Conservation (phyloP, 139 green algal genomes). For the Tetradesmus lagerheimii region DNA sequence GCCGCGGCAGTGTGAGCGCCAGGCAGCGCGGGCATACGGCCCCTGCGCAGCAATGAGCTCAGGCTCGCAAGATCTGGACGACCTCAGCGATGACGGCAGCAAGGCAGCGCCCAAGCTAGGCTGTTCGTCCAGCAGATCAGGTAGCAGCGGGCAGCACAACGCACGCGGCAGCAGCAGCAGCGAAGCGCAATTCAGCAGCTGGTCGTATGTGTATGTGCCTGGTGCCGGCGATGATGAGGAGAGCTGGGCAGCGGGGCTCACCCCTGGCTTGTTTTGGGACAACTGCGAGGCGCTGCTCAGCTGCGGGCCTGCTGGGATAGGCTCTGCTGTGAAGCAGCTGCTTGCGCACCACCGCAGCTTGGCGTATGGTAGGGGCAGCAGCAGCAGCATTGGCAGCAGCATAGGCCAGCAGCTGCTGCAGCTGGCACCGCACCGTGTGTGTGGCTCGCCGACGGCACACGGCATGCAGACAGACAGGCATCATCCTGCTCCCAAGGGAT, state of each 20-base stretch:
- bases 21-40: slow-evolving; percentile 8
- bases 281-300: slow-evolving; percentile 63
- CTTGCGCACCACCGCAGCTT: slow-evolving; percentile 48
- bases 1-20: slow-evolving; percentile 58
- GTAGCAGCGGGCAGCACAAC: neutral
- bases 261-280: slow-evolving; percentile 80
- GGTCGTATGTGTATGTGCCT: slow-evolving; percentile 59
- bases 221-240: slow-evolving; percentile 98
- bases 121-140: neutral
- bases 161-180: neutral
- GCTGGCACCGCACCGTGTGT: neutral
- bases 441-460: neutral
- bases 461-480: slow-evolving; percentile 43
- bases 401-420: neutral
- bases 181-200: slow-evolving; percentile 1
- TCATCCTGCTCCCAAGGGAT: slow-evolving; percentile 51
- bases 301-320: slow-evolving; percentile 62
- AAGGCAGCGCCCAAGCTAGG: neutral
- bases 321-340: slow-evolving; percentile 56
- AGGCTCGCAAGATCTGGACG: neutral
- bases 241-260: slow-evolving; percentile 90
- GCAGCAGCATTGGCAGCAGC: neutral
- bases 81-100: slow-evolving; percentile 14
- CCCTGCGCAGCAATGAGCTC: neutral
- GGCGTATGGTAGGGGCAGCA: neutral